Evolutionary conservation across 73 alveolate genomes (phyloP).

Genomic region (Durusdinium trenchii): DNA sequence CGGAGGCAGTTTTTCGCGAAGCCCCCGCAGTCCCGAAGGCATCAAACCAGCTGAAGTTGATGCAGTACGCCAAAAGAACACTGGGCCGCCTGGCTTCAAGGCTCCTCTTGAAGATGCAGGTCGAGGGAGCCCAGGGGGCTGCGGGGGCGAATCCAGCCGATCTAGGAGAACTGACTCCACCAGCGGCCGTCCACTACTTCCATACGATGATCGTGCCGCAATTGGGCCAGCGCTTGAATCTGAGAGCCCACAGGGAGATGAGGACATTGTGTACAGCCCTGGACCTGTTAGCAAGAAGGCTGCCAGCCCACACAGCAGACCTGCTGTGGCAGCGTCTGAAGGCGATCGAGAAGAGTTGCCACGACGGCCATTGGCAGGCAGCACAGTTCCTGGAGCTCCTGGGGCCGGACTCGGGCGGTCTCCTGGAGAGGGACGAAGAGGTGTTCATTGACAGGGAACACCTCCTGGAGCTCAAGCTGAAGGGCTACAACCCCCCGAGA

Average conservation of each 20-base stretch:
- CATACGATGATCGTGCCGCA: background rate
- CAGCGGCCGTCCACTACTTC: background rate
- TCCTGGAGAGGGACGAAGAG: conserved; percentile 1
- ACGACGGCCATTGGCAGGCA: background rate
- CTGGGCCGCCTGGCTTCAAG: conserved; percentile 9
- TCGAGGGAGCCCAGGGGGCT: background rate
- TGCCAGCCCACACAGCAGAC: background rate
- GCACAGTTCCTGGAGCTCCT: background rate
- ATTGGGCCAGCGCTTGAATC: background rate
- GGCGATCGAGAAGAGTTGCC: background rate
- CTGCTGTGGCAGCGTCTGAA: background rate
- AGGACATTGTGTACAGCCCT: background rate
- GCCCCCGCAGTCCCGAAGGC: background rate
- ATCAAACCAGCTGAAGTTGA: background rate
- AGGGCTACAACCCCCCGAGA: too few species aligned
- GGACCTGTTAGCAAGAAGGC: background rate
- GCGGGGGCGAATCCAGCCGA: background rate
- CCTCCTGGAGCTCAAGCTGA: background rate
- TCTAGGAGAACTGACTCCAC: background rate
- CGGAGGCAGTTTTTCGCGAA: background rate
- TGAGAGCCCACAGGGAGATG: background rate
- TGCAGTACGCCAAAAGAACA: background rate
- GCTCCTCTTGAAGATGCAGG: background rate
- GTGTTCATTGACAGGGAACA: background rate
- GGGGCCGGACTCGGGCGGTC: background rate